These are phyloP conservation scores for Aspergillus terreus DNA, from an alignment of 2,329 filamentous ascomycete species.

Conservation along the genomic window DNA sequence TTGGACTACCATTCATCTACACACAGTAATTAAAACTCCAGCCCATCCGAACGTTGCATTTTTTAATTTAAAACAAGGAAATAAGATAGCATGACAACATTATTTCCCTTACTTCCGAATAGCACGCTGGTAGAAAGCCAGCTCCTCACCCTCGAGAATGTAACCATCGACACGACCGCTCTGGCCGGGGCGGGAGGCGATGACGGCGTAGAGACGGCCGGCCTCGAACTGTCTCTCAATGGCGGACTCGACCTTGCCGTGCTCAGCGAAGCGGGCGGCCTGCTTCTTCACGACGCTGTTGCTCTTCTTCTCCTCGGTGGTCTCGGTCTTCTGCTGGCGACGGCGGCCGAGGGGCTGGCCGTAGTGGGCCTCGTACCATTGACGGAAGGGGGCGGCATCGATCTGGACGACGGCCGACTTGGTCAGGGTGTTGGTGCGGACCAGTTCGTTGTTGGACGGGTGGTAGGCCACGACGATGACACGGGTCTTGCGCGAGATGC, in stretches of 20 bases:
- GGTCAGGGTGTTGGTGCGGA: conserved; percentile 99
- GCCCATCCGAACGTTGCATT: not conserved
- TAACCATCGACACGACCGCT: conserved; percentile 95
- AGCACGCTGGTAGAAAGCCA: conserved; percentile 99
- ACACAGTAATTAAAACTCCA: conserved; percentile 1
- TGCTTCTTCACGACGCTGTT: conserved; percentile 97
- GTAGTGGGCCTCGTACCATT: conserved; percentile 99
- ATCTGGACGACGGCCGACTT: conserved; percentile 98
- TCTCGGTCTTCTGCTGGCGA: conserved; percentile 75
- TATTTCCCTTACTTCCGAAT: conserved; percentile 82
- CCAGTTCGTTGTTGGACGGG: conserved; percentile 99
- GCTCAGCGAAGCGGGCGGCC: conserved; percentile 72
- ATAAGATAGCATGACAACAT: not conserved
- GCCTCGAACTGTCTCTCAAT: conserved; percentile 99
- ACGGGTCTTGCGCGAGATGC: conserved; percentile 97
- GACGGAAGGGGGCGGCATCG: conserved; percentile 97
- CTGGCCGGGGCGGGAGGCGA: conserved; percentile 92
- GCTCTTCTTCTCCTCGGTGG: conserved; percentile 76
- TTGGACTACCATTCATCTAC: conserved; percentile 29
- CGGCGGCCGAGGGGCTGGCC: conserved; percentile 82
- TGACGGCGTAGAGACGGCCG: conserved; percentile 90
- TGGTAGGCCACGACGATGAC: conserved; percentile 98
- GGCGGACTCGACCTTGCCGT: conserved; percentile 87
- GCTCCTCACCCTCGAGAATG: conserved; percentile 98
- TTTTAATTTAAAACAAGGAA: conserved; percentile 1